phyloP scores from a whole-genome alignment of 495 filamentous ascomycete species.

The Hypoxylon cercidicola region DNA sequence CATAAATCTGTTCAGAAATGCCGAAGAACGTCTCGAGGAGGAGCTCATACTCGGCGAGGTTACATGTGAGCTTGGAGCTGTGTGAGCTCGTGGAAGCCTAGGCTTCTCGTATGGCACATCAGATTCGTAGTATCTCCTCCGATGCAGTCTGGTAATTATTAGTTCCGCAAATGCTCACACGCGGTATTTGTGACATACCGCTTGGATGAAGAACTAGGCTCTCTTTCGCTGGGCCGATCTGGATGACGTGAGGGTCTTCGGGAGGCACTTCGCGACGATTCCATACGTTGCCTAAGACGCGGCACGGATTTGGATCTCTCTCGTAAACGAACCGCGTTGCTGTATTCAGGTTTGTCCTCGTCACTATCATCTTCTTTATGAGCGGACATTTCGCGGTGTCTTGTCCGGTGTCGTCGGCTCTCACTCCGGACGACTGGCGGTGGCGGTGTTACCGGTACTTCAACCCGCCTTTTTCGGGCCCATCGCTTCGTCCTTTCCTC shows the following conservation, averaged over 20 bases:
- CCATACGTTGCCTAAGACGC: conserved; percentile 25
- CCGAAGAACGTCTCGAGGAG: conserved; percentile 49
- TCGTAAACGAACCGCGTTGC: conserved; percentile 35
- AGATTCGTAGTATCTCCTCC: conserved; percentile 52
- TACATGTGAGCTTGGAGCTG: conserved; percentile 48
- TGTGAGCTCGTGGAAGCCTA: conserved; percentile 47
- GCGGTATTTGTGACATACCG: conserved; percentile 44
- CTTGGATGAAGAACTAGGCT: conserved; percentile 48
- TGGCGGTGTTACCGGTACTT: conserved; percentile 27
- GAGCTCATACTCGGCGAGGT: conserved; percentile 53
- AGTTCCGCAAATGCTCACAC: conserved; percentile 16
- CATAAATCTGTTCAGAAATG: conserved; percentile 49
- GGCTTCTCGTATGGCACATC: conserved; percentile 46
- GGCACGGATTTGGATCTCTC: conserved; percentile 39
- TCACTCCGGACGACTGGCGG: conserved; percentile 31
- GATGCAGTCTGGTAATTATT: conserved; percentile 38
- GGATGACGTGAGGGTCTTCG: conserved; percentile 33
- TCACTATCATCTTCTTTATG: conserved; percentile 44
- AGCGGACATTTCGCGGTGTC: conserved; percentile 32
- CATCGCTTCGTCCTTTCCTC: conserved; percentile 45
- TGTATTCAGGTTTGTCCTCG: conserved; percentile 42
- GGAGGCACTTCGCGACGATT: conserved; percentile 11
- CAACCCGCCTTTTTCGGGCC: conserved; percentile 30
- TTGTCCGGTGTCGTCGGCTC: conserved; percentile 37
- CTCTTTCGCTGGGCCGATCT: conserved; percentile 46